These are phyloP conservation scores for Vitrella brassicaformis DNA, from an alignment of 73 alveolate species.

Conservation along the genomic window DNA sequence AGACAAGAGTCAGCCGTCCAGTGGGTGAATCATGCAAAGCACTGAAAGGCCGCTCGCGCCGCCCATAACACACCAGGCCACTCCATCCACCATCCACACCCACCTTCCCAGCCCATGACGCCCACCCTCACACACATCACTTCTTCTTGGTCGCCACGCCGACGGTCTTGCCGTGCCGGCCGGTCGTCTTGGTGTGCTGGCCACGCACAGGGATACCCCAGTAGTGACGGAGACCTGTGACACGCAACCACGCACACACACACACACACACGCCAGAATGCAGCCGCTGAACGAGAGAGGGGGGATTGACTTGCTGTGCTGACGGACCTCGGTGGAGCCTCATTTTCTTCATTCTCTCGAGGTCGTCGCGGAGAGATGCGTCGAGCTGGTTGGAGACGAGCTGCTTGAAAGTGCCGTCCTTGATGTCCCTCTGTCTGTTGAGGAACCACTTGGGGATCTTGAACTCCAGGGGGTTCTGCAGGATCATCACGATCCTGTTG, in stretches of 20 bases:
- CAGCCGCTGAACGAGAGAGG: neutral
- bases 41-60: no score
- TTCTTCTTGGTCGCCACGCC: constrained; percentile 92
- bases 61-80: no score
- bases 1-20: no score
- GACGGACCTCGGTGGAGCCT: constrained; percentile 85
- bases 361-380: constrained; percentile 89
- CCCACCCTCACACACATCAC: no score
- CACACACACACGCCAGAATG: neutral
- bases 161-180: constrained; percentile 95
- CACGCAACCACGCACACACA: neutral
- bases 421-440: constrained; percentile 87
- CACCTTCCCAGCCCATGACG: no score
- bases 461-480: constrained; percentile 86
- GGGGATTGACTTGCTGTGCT: neutral
- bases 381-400: constrained; percentile 82
- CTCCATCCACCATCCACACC: no score
- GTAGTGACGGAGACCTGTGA: constrained; percentile 21
- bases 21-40: no score
- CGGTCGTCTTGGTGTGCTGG: constrained; percentile 96
- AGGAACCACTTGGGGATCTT: constrained; percentile 95
- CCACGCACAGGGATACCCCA: constrained; percentile 81
- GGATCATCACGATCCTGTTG: constrained; percentile 83
- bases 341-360: constrained; percentile 97
- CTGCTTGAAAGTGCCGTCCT: constrained; percentile 82